Evolutionary conservation across 2,329 filamentous ascomycete genomes (phyloP).

Genomic region (Colletotrichum scovillei): DNA sequence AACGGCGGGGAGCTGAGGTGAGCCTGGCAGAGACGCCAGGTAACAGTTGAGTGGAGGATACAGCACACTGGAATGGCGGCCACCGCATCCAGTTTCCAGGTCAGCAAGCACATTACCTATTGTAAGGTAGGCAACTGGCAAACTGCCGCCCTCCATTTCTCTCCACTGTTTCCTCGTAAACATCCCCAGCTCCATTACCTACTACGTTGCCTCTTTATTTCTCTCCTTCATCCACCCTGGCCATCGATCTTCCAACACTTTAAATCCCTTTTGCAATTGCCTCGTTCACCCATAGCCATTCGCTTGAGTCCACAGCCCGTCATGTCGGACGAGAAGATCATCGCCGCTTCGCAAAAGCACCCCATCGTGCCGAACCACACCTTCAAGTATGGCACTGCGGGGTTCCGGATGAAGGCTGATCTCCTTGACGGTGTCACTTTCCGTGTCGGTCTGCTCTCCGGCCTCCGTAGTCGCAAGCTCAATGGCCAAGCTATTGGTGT

Average conservation of each 20-base stretch:
- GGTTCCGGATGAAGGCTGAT: constrained; percentile 78
- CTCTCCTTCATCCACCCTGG: constrained; percentile 8
- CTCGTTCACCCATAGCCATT: constrained; percentile 6
- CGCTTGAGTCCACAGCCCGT: constrained; percentile 37
- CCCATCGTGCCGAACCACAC: constrained; percentile 65
- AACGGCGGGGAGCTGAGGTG: constrained; percentile 16
- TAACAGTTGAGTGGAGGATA: constrained; percentile 9
- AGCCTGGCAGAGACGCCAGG: not conserved
- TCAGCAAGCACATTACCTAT: not conserved
- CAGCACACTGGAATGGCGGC: constrained; percentile 30
- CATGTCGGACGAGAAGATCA: constrained; percentile 65
- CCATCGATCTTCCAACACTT: constrained; percentile 3
- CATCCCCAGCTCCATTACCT: constrained; percentile 11
- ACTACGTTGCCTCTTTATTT: constrained; percentile 9
- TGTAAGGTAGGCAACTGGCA: not conserved
- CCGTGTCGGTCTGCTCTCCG: constrained; percentile 89
- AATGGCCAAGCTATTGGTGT: constrained; percentile 93
- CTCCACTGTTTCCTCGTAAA: constrained; percentile 34
- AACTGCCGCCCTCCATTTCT: constrained; percentile 12
- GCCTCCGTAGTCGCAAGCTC: constrained; percentile 89
- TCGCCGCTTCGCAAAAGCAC: constrained; percentile 72
- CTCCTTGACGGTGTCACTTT: constrained; percentile 93
- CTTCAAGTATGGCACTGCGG: constrained; percentile 76
- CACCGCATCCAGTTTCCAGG: constrained; percentile 15
- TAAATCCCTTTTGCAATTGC: not conserved